phyloP scores from a whole-genome alignment of 108 stramenopile species.

The Skeletonema costatum region DNA sequence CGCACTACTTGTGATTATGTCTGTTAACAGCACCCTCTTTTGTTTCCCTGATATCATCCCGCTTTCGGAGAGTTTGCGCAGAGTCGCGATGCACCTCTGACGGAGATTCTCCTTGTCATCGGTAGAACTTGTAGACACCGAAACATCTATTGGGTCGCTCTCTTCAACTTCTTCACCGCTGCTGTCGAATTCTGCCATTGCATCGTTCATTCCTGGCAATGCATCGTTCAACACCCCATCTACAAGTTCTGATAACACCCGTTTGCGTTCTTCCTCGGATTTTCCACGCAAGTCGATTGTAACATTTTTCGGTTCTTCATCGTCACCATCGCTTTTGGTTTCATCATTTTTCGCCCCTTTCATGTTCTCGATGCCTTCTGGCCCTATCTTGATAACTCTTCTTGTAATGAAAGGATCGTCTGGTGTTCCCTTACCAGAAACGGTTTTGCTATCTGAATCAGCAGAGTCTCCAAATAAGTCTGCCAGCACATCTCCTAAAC shows the following conservation, averaged over 20 bases:
- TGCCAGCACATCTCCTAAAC: slow-evolving; percentile 28
- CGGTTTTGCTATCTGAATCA: slow-evolving; percentile 16
- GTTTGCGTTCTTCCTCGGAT: slow-evolving; percentile 31
- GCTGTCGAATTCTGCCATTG: slow-evolving; percentile 18
- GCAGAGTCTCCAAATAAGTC: slow-evolving; percentile 22
- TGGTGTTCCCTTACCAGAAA: slow-evolving; percentile 37
- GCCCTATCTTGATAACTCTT: slow-evolving; percentile 38
- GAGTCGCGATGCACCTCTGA: slow-evolving; percentile 66
- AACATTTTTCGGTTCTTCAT: slow-evolving; percentile 32
- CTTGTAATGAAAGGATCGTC: slow-evolving; percentile 40
- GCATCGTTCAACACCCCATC: slow-evolving; percentile 37
- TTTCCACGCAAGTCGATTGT: slow-evolving; percentile 44
- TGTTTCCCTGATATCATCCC: slow-evolving; percentile 78
- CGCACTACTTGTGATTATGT: slow-evolving; percentile 80
- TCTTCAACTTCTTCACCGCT: slow-evolving; percentile 40
- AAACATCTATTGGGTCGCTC: slow-evolving; percentile 26
- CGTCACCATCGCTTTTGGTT: slow-evolving; percentile 17
- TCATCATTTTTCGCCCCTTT: slow-evolving; percentile 5
- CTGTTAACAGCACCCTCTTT: slow-evolving; percentile 79
- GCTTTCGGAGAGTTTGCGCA: slow-evolving; percentile 65
- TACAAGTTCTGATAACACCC: slow-evolving; percentile 45
- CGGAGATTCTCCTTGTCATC: slow-evolving; percentile 33
- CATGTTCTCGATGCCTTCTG: slow-evolving; percentile 32
- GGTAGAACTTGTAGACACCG: slow-evolving; percentile 12
- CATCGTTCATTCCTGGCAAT: slow-evolving; percentile 25